Evolutionary conservation across 73 alveolate genomes (phyloP), one percentile per base, ranked within the genome.

Genomic region (Stentor coeruleus): DNA sequence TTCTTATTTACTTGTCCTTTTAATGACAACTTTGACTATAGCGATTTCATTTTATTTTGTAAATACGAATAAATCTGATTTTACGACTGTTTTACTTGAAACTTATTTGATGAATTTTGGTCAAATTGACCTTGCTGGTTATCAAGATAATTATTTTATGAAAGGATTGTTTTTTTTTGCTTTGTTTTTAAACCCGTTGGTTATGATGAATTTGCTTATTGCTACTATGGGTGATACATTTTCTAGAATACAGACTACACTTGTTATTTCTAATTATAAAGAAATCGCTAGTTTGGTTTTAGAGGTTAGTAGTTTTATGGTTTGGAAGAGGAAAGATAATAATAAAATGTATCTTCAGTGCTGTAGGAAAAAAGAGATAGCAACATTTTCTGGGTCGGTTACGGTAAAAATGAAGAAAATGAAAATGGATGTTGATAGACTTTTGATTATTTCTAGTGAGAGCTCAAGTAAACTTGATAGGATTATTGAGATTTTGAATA

Each of bases 171-270:
- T 57, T 57, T 57, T 31, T 57, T 57, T 57, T 57, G 73, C 73
- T 20, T 57, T 57, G 15, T 57, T 57, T 31, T 57, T 57, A 57
- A 57, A 57, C 28, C 73, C 73, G 28, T 31, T 57, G 15, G 73
- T 57, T n/a, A n/a, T 57, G 0, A 57, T 57, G 73, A 57, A 57
- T 57, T 31, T 57, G 15, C 73, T 57, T 57, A 57, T 57, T 57
- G 73, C 73, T n/a, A 57, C 28, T 57, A 57, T 57, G 73, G 73
- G 73, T 1, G 73, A 57, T 57, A 57, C 73, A 20, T 57, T 57
- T 2, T n/a, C 15, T 57, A 57, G 73, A 2, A 31, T 57, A 20
- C 73, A 57, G 73, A 20, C 15, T 57, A 20, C 73, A 20, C 15
- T 57, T n/a, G 28, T 31, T 57, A 57, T 57, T 57, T n/a, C 73